Conservation (phyloP, 176 grass and related monocot species). For the Elaeis guineensis region DNA sequence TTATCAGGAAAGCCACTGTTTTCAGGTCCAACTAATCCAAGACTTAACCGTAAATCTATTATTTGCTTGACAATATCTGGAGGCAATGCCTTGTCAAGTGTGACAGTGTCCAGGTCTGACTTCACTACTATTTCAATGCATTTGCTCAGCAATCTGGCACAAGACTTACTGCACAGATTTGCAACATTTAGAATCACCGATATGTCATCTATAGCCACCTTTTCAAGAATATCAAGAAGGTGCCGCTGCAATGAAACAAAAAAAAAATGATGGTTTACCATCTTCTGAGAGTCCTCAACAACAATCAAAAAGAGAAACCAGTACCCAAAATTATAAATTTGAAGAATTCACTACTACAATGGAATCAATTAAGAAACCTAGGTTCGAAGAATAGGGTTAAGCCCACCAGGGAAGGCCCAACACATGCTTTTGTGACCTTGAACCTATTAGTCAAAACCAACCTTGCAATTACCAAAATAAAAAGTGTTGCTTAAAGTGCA, state of each 20-base stretch:
- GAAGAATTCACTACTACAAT: too few species aligned
- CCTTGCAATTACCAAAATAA: too few species aligned
- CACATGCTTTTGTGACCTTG: too few species aligned
- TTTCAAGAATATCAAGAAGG: constrained; percentile 81
- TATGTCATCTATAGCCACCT: constrained; percentile 59
- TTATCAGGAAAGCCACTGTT: constrained; percentile 44
- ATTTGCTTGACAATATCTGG: constrained; percentile 51
- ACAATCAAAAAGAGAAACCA: too few species aligned
- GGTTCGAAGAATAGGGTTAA: too few species aligned
- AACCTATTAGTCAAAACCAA: too few species aligned
- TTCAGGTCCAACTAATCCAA: constrained; percentile 38
- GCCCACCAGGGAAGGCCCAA: too few species aligned
- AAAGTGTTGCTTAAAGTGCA: too few species aligned
- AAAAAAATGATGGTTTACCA: background rate
- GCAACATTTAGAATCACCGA: constrained; percentile 60
- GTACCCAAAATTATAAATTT: too few species aligned
- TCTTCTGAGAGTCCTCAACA: background rate
- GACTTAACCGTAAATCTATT: constrained; percentile 32
- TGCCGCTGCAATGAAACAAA: constrained; percentile 40
- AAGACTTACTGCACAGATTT: constrained; percentile 56
- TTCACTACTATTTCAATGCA: constrained; percentile 56
- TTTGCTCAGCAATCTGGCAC: constrained; percentile 39
- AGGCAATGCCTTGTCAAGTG: constrained; percentile 64
- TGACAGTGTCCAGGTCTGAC: constrained; percentile 61
- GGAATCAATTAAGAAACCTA: too few species aligned